Evolutionary conservation across 257 asterid genomes (phyloP), one percentile per base, ranked within the genome.

Genomic region (Lavandula angustifolia): DNA sequence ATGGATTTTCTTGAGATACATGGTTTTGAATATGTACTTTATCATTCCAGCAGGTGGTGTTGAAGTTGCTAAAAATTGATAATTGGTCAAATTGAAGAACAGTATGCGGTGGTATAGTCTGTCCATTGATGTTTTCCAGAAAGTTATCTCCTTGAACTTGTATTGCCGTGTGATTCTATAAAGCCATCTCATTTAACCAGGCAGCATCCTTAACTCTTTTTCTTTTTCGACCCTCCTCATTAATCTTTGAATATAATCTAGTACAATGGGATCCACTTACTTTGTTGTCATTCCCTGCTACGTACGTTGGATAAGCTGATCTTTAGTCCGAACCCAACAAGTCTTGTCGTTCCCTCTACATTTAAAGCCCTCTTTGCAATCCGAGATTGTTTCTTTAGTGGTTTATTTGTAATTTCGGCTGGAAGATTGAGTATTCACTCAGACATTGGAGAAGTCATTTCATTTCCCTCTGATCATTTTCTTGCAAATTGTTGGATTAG

Each of bases 121-220:
- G 22, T 92, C 95, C 14, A 73, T 89, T 74, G 94, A 87, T 34
- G 96, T 88, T 35, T 82, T 78, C 67, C 83, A 81, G 27, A 84
- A 82, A 92, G 94, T 84, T 64, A 76, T 87, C 88, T 82, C 92
- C 41, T 76, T 89, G 87, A 87, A 92, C 77, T 79, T 92, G 80
- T 89, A 84, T 72, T 89, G 97, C 83, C 96, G 84, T 7, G 98
- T 92, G 71, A 89, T 92, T 75, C 98, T 92, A 70, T 92, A 89
- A 82, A 78, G 50, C 49, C 55, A 35, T 33, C 70, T 42, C 73
- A 17, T 14, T 70, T 72, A 61, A 38, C 64, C 50, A 31, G 3
- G 38, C 55, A 7, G 0, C 49, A 46, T 54, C 58, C 6, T 48
- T 27, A 43, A 7, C 54, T 54, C 64, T 33, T 35, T 5, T 10